Evolutionary conservation across 2,329 filamentous ascomycete species (phyloP).

Genomic region (Fusarium redolens): DNA sequence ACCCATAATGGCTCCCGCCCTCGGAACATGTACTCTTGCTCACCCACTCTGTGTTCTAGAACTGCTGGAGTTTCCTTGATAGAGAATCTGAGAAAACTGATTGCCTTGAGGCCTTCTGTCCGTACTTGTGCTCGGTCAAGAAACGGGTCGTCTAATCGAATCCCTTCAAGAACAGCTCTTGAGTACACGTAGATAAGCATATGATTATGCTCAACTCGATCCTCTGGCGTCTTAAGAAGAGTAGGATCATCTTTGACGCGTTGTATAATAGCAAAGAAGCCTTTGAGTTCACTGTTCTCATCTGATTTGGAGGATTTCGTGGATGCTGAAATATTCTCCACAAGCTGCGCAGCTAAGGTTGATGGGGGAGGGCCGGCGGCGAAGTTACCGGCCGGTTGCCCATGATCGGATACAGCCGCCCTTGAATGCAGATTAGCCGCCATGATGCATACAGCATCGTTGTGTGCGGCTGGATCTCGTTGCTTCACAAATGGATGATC

Average conservation of each 20-base stretch:
- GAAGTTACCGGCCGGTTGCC: constrained; percentile 30
- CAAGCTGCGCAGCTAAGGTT: constrained; percentile 87
- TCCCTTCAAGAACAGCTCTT: constrained; percentile 79
- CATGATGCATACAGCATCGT: constrained; percentile 48
- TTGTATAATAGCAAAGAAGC: constrained; percentile 70
- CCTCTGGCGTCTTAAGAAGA: constrained; percentile 69
- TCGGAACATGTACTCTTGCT: constrained; percentile 60
- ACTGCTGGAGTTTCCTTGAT: constrained; percentile 79
- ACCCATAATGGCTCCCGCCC: constrained; percentile 72
- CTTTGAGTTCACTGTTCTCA: constrained; percentile 79
- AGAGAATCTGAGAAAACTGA: constrained; percentile 80
- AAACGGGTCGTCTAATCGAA: constrained; percentile 76
- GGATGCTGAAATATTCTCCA: constrained; percentile 79
- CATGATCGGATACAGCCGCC: constrained; percentile 28
- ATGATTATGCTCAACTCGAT: constrained; percentile 81
- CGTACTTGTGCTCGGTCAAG: constrained; percentile 65
- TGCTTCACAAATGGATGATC: not conserved
- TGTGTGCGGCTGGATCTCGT: constrained; percentile 1
- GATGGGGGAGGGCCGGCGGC: constrained; percentile 69
- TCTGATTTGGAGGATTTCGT: constrained; percentile 70
- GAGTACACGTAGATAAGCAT: constrained; percentile 87
- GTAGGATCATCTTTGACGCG: constrained; percentile 62
- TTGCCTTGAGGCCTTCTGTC: constrained; percentile 74
- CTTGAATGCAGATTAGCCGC: constrained; percentile 39
- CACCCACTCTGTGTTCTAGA: constrained; percentile 61